Evolutionary conservation across 345 rosid genomes (phyloP), one percentile per base, ranked within the genome.

Genomic region (Populus nigra): DNA sequence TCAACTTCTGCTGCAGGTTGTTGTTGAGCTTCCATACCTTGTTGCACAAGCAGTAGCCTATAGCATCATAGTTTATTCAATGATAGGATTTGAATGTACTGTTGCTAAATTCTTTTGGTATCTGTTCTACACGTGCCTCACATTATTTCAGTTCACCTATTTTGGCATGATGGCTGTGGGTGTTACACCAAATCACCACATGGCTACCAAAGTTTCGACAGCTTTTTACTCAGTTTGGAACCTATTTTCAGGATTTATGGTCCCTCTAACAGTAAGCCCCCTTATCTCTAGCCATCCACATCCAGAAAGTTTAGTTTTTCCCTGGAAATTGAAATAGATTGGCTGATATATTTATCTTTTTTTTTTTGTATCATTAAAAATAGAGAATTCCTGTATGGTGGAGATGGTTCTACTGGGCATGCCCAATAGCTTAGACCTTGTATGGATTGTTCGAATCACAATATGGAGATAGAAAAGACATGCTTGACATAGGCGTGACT

Each of bases 131-230:
- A 86, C 87, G 87, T 85, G 55, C 85, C 83, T 85, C 77, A 88
- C 91, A 12, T 74, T 90, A 22, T 66, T 88, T 18, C 88, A 88
- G 80, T 91, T 88, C 90, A 91, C 92, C 79, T 89, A 68, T 80
- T 88, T 85, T 8, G 96, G 94, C 8, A 91, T 90, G 94, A 91
- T 88, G 96, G 79, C 90, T 5, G 91, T 90, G 2, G 91, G 92
- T 17, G 74, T 89, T 83, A 89, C 94, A 3, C 94, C 96, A 8
- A 89, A 90, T 72, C 84, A 83, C 80, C 87, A 87, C 86, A 83
- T 89, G 23, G 88, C 92, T 17, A 45, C 89, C 77, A 86, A 89
- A 22, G 81, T 86, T 73, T 86, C 91, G 10, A 55, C 88, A 22
- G 88, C 88, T 25, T 85, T 90, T 68, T 88, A 85, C 25, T 79